Conservation (phyloP, 305 asterid genomes). For the Fraxinus greggii region DNA sequence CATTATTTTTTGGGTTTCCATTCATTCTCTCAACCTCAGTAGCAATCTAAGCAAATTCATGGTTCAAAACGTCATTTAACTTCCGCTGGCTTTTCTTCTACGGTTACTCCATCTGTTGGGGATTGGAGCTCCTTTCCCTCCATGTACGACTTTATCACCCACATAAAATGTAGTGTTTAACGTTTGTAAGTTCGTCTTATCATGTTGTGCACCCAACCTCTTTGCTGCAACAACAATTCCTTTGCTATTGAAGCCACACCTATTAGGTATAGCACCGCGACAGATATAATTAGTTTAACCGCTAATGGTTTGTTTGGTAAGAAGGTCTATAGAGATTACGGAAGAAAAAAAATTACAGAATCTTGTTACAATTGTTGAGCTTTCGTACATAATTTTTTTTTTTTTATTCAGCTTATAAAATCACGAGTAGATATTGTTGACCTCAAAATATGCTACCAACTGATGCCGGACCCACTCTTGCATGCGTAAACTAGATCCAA, state of each 20-base stretch:
- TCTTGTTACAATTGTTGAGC: background rate
- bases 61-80: no score
- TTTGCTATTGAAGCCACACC: conserved; percentile 97
- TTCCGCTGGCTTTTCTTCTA: no score
- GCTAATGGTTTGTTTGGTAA: background rate
- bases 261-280: conserved; percentile 82
- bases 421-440: no score
- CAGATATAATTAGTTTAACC: background rate
- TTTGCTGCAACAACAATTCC: conserved; percentile 95
- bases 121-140: conserved; percentile 56
- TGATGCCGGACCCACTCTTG: no score
- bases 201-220: conserved; percentile 91
- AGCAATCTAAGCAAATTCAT: no score
- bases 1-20: no score
- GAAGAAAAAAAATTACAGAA: background rate
- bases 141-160: conserved; percentile 71
- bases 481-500: no score
- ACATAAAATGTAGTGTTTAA: conserved; percentile 61
- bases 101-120: no score
- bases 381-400: no score
- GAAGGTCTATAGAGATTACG: background rate
- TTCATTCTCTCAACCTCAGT: no score
- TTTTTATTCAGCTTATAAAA: no score
- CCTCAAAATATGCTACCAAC: no score
- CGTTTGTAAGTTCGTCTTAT: conserved; percentile 75